Evolutionary conservation across 495 filamentous ascomycete genomes (phyloP).

Genomic region (Annulohypoxylon stygium): DNA sequence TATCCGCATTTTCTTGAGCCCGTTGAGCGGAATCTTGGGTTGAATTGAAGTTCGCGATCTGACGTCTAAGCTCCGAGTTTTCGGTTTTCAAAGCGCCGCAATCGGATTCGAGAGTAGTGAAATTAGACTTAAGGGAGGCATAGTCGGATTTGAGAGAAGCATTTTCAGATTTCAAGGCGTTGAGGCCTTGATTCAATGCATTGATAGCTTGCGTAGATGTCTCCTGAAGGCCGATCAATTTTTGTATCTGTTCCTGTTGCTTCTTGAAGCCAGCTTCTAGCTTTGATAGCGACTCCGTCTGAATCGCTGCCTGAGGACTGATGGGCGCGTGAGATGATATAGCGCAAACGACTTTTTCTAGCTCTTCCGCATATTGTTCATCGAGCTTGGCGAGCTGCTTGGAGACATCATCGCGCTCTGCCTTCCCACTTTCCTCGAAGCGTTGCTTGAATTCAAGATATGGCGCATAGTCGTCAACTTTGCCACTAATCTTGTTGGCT

Average conservation of each 20-base stretch:
- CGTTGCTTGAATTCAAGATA: constrained; percentile 38
- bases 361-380: constrained; percentile 22
- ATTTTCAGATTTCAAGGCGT: constrained; percentile 13
- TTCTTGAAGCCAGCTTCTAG: constrained; percentile 41
- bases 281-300: constrained; percentile 28
- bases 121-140: not conserved
- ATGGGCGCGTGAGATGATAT: constrained; percentile 19
- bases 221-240: constrained; percentile 20
- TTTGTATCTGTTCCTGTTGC: constrained; percentile 38
- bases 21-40: constrained; percentile 12
- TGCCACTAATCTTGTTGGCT: constrained; percentile 25
- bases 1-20: constrained; percentile 4
- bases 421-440: constrained; percentile 29
- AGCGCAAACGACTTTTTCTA: constrained; percentile 36
- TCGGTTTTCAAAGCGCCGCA: constrained; percentile 22
- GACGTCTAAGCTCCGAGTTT: constrained; percentile 25
- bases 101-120: not conserved
- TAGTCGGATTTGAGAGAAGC: not conserved
- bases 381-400: constrained; percentile 21
- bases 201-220: constrained; percentile 14
- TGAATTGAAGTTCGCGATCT: constrained; percentile 9
- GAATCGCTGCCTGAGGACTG: constrained; percentile 22
- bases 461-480: constrained; percentile 42
- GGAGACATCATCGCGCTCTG: constrained; percentile 26
- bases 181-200: constrained; percentile 25